Evolutionary conservation across 331 rosid genomes (phyloP).

Genomic region (Quercus phellos): DNA sequence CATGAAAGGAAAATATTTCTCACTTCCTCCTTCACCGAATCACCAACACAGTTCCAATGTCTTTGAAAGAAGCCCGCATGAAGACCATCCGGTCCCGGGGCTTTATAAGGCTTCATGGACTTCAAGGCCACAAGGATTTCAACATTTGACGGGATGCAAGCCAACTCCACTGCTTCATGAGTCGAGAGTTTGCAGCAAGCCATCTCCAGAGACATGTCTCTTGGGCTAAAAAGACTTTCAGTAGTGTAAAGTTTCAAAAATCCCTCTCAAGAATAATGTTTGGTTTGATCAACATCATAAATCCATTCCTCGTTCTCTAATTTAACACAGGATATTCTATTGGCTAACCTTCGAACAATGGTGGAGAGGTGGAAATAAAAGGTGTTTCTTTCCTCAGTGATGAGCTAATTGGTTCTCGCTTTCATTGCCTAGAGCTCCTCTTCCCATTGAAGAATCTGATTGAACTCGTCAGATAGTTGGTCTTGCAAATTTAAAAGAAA

Average conservation of each 20-base stretch:
- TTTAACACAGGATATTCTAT: neutral
- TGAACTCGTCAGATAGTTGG: too few species aligned
- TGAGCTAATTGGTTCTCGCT: neutral
- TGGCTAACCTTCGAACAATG: neutral
- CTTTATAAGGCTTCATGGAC: neutral
- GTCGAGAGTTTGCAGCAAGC: too few species aligned
- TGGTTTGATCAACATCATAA: neutral
- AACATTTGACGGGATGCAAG: neutral
- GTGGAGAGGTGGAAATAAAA: neutral
- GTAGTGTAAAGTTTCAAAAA: too few species aligned
- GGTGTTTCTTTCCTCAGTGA: neutral
- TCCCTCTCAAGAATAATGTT: too few species aligned
- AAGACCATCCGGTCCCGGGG: neutral
- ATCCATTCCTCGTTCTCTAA: neutral
- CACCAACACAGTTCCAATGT: neutral
- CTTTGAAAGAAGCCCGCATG: neutral
- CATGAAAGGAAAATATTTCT: neutral
- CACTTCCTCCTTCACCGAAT: neutral
- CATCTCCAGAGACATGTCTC: too few species aligned
- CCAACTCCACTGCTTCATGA: too few species aligned
- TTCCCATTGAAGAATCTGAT: too few species aligned
- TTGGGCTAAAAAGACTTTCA: too few species aligned
- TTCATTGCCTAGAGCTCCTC: too few species aligned
- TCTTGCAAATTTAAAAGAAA: too few species aligned
- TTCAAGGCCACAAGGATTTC: neutral